Base-by-base conservation (phyloP, 257 asterid species). In the Rauvolfia tetraphylla region DNA sequence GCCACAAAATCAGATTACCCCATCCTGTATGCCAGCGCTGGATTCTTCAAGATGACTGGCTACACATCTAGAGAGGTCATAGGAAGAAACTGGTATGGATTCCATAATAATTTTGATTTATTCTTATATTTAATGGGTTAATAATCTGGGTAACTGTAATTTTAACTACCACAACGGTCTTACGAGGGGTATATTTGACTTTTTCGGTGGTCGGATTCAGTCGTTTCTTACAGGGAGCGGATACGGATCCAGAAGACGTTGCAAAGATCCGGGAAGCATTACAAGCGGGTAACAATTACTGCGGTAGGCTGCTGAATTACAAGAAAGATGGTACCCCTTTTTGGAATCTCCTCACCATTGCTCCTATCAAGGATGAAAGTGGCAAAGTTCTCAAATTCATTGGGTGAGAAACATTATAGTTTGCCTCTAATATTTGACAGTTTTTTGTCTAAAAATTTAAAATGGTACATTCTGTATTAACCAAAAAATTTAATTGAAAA, bases 21-120 rank as follows among this genome's bases (percentile, higher is more conserved):
- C 2, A 95, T 95, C 18, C 33, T 95, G 93, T 93, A 95, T 76
- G 99, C 98, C 44, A 95, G 99, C 84, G 99, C 98, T 33, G 99
- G 98, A 48, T 95, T 95, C 80, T 93, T 93, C 86, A 95, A 87
- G 86, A 95, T 95, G 99, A 95, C 99, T 11, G 99, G 99, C 14
- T 95, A 93, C 87, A 88, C 96, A 65, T 88, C 98, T 5, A 93
- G 74, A 76, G 98, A 95, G 79, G 97, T 95, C 85, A 80, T 95
- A 0, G 99, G 99, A 76, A 79, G 98, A 48, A 93, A 91, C 59
- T 90, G 99, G 98, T 95, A 88, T 12, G 2, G 1, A 4, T 0
- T 1, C 2, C 5, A 3, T 14, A 0, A 17, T 38, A 5, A 44
- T 38, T 69, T 7, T 11, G 3, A 23, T 9, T 25, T 34, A 7